phyloP scores from a whole-genome alignment of 2,329 filamentous ascomycete species.

The Pyrenophora tritici-repentis region DNA sequence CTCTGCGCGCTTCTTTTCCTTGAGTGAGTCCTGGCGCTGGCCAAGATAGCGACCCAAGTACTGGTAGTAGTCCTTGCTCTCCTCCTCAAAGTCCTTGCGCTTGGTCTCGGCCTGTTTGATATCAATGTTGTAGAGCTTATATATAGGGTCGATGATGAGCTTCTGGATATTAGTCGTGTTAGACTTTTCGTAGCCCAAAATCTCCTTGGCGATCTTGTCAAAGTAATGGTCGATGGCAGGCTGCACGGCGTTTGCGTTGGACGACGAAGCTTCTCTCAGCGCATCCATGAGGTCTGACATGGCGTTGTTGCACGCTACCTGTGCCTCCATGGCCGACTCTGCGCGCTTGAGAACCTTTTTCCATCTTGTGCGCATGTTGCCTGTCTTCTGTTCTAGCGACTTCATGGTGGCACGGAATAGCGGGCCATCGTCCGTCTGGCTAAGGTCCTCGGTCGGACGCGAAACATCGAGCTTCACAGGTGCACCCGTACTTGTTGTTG shows the following conservation, averaged over 20 bases:
- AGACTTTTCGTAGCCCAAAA: slow-evolving; percentile 81
- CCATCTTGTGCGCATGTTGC: slow-evolving; percentile 90
- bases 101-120: slow-evolving; percentile 98
- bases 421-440: slow-evolving; percentile 84
- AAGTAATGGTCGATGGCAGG: slow-evolving; percentile 98
- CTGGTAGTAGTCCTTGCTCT: slow-evolving; percentile 97
- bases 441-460: slow-evolving; percentile 80
- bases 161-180: slow-evolving; percentile 86
- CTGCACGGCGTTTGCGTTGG: slow-evolving; percentile 95
- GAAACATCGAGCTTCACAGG: slow-evolving; percentile 85
- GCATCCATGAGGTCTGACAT: slow-evolving; percentile 82
- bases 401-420: slow-evolving; percentile 97
- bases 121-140: slow-evolving; percentile 88
- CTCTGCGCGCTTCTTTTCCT: slow-evolving; percentile 94
- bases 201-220: slow-evolving; percentile 92
- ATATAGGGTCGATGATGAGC: slow-evolving; percentile 92
- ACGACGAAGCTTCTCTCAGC: slow-evolving; percentile 82
- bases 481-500: slow-evolving; percentile 36
- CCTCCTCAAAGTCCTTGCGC: slow-evolving; percentile 97
- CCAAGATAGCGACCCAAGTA: slow-evolving; percentile 96
- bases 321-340: slow-evolving; percentile 82
- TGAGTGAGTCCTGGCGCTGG: slow-evolving; percentile 91
- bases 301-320: slow-evolving; percentile 83
- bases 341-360: slow-evolving; percentile 94
- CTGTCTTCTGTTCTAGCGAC: slow-evolving; percentile 92